These are phyloP conservation scores for Geotrichum bryndzae DNA, from an alignment of 1,139 yeast genomes.

Conservation along the genomic window DNA sequence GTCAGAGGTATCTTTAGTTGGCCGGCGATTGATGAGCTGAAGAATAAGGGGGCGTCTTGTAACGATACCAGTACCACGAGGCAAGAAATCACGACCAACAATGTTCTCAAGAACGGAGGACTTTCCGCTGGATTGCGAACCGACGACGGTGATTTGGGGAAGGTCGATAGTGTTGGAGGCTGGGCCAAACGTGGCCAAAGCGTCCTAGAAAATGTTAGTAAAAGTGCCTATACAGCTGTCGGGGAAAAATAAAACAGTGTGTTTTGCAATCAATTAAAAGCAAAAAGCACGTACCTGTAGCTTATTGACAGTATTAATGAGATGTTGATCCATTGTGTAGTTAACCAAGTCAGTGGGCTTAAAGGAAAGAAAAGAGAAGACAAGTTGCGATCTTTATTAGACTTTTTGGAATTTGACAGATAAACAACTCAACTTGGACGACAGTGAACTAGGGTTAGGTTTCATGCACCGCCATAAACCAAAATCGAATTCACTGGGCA, in stretches of 20 bases:
- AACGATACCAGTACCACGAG: slow-evolving; percentile 94
- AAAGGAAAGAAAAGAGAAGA: background rate
- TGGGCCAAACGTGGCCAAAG: slow-evolving; percentile 85
- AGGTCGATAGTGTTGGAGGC: slow-evolving; percentile 51
- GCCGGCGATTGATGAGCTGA: slow-evolving; percentile 69
- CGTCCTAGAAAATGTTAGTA: slow-evolving; percentile 40
- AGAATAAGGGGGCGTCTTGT: slow-evolving; percentile 87
- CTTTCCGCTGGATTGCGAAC: slow-evolving; percentile 92
- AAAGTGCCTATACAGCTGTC: background rate
- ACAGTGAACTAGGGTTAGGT: background rate
- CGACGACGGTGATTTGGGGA: slow-evolving; percentile 95
- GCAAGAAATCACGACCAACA: slow-evolving; percentile 91
- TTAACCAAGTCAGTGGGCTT: background rate
- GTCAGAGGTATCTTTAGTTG: slow-evolving; percentile 8
- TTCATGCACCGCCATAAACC: background rate
- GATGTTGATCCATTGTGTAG: slow-evolving; percentile 70
- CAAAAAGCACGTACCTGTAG: slow-evolving; percentile 35
- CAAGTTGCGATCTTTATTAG: background rate
- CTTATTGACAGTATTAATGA: slow-evolving; percentile 87
- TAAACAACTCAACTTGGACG: background rate
- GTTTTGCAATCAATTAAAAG: background rate
- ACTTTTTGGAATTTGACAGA: background rate
- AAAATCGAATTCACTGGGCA: background rate
- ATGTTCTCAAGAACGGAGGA: slow-evolving; percentile 90
- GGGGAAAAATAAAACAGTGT: background rate